phyloP scores from a whole-genome alignment of 2,329 filamentous ascomycete genomes.

The Cercospora berteroae region DNA sequence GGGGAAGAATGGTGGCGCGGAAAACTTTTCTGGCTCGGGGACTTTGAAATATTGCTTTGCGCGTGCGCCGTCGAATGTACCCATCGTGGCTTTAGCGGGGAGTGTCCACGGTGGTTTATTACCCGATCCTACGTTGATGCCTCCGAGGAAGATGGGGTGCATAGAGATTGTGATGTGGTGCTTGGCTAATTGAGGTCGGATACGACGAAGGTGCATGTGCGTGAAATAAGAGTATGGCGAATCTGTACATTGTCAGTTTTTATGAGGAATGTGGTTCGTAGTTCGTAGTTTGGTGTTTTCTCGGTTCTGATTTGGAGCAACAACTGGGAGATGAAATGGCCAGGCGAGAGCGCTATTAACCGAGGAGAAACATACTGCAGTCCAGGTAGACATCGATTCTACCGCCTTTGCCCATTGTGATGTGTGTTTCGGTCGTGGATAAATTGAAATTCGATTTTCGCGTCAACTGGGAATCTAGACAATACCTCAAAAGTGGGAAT shows the following conservation, averaged over 20 bases:
- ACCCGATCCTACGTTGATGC: conserved; percentile 45
- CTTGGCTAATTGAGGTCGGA: conserved; percentile 13
- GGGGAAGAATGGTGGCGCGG: conserved; percentile 53
- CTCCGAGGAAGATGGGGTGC: conserved; percentile 66
- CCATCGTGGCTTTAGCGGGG: conserved; percentile 64
- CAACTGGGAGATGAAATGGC: background rate
- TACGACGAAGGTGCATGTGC: conserved; percentile 17
- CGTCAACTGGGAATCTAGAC: too few species aligned
- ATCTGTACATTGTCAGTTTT: conserved; percentile 4
- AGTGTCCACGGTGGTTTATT: conserved; percentile 74
- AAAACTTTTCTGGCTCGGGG: conserved; percentile 12
- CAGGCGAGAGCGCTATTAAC: background rate
- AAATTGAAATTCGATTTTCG: background rate
- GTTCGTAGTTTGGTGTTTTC: background rate
- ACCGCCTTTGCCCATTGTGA: conserved; percentile 48
- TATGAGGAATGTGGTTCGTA: too few species aligned
- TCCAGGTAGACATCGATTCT: conserved; percentile 67
- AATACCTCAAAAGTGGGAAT: background rate
- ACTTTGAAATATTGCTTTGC: conserved; percentile 53
- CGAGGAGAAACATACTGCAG: conserved; percentile 54
- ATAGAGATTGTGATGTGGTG: conserved; percentile 40
- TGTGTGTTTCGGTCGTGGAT: background rate
- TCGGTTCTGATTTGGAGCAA: background rate
- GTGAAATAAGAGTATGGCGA: conserved; percentile 19
- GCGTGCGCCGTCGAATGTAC: conserved; percentile 49